A percentile compares a stretch with the other conserved stretches of the same genome.
Evolutionary conservation across 768 basidiomycete genomes (phyloP).

Genomic region (Hortiboletus flavorubellus): DNA sequence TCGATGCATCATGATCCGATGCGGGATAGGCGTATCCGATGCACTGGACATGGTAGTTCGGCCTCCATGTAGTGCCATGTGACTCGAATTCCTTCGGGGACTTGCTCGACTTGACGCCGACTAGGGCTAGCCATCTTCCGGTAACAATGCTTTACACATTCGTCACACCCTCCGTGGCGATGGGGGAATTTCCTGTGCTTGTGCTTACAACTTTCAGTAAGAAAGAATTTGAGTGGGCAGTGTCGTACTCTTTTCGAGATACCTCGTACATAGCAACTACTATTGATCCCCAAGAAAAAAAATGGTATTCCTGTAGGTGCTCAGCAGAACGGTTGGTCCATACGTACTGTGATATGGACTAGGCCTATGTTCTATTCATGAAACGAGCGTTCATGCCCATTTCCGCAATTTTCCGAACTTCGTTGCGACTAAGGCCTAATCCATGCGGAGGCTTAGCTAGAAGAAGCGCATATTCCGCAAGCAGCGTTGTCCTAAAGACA

Average conservation of each 20-base stretch:
- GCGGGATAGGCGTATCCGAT: not conserved
- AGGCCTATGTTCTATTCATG: not conserved
- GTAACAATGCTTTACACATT: not conserved
- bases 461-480: conserved; percentile 78
- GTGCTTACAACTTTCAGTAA: not conserved
- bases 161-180: not conserved
- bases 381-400: conserved; percentile 53
- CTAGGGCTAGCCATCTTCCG: not conserved
- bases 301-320: not conserved
- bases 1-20: not conserved
- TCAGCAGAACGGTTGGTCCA: not conserved
- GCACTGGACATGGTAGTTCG: not conserved
- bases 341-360: not conserved
- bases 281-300: not conserved
- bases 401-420: conserved; percentile 54
- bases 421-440: conserved; percentile 57
- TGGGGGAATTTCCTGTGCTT: not conserved
- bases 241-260: too few relatives aligned
- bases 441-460: conserved; percentile 70
- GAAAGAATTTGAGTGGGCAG: not conserved
- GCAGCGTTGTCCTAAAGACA: conserved; percentile 69
- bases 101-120: not conserved
- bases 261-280: not conserved
- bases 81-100: not conserved
- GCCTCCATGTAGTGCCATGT: not conserved